Conservation (phyloP, 2,329 filamentous ascomycete species). For the Thielaviopsis musarum region DNA sequence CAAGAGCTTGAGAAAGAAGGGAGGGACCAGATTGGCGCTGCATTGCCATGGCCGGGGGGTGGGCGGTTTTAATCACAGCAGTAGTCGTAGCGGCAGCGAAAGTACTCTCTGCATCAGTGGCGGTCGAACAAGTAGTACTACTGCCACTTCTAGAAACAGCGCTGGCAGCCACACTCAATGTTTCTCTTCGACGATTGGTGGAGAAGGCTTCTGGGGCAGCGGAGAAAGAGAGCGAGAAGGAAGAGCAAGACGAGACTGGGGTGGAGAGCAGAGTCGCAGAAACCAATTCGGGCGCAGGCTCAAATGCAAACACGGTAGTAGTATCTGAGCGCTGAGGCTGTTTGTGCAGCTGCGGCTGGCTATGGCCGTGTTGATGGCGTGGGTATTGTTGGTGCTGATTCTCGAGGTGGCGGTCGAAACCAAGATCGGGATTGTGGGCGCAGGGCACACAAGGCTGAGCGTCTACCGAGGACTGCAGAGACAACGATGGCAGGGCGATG, state of each 20-base stretch:
- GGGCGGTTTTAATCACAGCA: constrained; percentile 23
- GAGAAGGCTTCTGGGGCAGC: not conserved
- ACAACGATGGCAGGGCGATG: not conserved
- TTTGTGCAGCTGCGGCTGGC: not conserved
- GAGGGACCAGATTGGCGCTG: constrained; percentile 34
- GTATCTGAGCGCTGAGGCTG: not conserved
- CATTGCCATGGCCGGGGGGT: constrained; percentile 22
- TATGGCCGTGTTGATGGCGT: not conserved
- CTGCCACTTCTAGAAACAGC: not conserved
- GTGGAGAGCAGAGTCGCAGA: not conserved
- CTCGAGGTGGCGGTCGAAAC: not conserved
- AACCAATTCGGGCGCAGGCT: not conserved
- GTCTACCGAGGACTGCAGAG: not conserved
- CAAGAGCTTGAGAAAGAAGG: constrained; percentile 39
- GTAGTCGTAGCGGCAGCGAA: not conserved
- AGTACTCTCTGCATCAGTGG: not conserved
- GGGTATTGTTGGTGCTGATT: not conserved
- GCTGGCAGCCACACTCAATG: not conserved
- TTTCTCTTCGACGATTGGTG: not conserved
- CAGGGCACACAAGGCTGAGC: not conserved
- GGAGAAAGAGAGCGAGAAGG: not conserved
- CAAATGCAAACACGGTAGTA: not conserved
- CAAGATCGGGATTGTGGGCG: not conserved
- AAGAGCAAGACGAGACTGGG: not conserved
- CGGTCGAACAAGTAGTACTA: not conserved